Percentiles rank a stretch among this genome's conserved stretches.
Conservation (phyloP, 2,329 filamentous ascomycete genomes). For the Cordyceps fumosorosea region DNA sequence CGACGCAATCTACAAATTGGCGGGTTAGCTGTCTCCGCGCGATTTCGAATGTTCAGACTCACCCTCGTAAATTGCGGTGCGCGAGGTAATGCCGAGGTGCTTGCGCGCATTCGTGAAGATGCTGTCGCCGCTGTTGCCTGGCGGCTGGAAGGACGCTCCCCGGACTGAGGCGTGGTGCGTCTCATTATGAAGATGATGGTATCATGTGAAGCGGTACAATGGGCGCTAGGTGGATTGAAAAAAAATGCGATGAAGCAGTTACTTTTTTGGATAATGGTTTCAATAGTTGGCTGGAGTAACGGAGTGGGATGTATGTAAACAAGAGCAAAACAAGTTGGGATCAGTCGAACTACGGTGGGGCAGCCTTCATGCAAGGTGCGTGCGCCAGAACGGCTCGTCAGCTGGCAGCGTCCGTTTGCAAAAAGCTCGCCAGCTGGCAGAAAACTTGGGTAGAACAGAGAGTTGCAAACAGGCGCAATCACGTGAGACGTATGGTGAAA, state of each 20-base stretch:
- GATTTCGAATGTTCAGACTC: not conserved
- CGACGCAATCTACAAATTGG: conserved; percentile 20
- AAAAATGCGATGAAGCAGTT: conserved; percentile 11
- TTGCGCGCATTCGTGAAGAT: conserved; percentile 28
- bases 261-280: not conserved
- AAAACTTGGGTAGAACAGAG: not conserved
- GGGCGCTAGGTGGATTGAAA: conserved; percentile 3
- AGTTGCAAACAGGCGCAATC: not conserved
- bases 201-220: conserved; percentile 6
- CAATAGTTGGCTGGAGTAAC: no score
- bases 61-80: conserved; percentile 25
- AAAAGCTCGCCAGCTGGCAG: not conserved
- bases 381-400: not conserved
- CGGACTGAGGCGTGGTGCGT: conserved; percentile 26
- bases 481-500: not conserved
- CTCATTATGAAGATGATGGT: conserved; percentile 24
- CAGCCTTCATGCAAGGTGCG: not conserved
- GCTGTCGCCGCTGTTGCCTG: conserved; percentile 24
- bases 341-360: not conserved
- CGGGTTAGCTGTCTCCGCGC: conserved; percentile 5
- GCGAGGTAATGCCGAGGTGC: conserved; percentile 30
- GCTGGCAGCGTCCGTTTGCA: not conserved
- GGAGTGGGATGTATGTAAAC: not conserved
- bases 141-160: conserved; percentile 24
- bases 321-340: not conserved